Conservation (phyloP, 192 early-diverging fungal species). For the Backusella circina region DNA sequence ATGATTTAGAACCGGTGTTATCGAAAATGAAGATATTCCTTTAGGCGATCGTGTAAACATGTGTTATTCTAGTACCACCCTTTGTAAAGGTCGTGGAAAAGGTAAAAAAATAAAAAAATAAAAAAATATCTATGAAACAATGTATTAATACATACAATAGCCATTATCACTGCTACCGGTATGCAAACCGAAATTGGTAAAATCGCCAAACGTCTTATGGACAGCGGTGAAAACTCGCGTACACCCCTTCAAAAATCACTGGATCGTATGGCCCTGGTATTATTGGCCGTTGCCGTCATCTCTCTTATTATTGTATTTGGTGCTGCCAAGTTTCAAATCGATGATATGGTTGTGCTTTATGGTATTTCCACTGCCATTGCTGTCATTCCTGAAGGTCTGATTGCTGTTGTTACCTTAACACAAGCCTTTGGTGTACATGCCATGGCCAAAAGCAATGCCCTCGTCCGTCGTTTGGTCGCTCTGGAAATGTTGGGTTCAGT, state of each 20-base stretch:
- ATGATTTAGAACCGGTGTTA: slow-evolving; percentile 47
- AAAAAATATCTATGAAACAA: neutral
- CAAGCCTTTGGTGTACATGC: slow-evolving; percentile 87
- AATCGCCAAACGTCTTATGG: slow-evolving; percentile 81
- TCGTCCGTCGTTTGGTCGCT: slow-evolving; percentile 85
- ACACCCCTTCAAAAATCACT: slow-evolving; percentile 70
- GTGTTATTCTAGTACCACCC: slow-evolving; percentile 87
- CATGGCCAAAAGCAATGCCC: slow-evolving; percentile 84
- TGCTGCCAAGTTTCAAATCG: slow-evolving; percentile 58
- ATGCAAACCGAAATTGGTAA: slow-evolving; percentile 88
- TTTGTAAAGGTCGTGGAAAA: slow-evolving; percentile 87
- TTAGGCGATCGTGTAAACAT: slow-evolving; percentile 92
- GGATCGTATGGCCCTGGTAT: slow-evolving; percentile 70
- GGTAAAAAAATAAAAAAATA: neutral
- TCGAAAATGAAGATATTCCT: slow-evolving; percentile 65
- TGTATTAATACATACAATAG: slow-evolving; percentile 23
- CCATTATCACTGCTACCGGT: slow-evolving; percentile 81
- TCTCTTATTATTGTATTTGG: slow-evolving; percentile 86
- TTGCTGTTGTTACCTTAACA: slow-evolving; percentile 92
- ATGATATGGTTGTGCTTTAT: slow-evolving; percentile 59
- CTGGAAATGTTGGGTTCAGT: slow-evolving; percentile 91
- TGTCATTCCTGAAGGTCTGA: slow-evolving; percentile 95
- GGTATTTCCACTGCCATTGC: slow-evolving; percentile 88
- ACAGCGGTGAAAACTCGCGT: slow-evolving; percentile 43
- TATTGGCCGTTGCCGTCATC: slow-evolving; percentile 69